A percentile compares a stretch with the other conserved stretches of the same genome.
These are phyloP conservation scores for Castanea sativa DNA, from an alignment of 306 rosid genomes.

Conservation along the genomic window DNA sequence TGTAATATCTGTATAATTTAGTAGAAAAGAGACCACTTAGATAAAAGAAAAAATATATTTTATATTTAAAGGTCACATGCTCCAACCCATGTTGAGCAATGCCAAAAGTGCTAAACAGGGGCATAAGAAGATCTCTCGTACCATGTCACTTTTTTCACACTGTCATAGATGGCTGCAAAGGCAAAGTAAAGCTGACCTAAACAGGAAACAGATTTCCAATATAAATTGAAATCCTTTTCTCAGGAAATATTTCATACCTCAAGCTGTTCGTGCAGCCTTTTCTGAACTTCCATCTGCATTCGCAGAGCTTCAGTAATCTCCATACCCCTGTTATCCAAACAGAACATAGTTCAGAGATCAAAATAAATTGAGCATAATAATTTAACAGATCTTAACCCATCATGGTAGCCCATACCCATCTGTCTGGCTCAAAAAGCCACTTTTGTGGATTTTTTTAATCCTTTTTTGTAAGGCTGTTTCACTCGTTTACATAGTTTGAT, in stretches of 20 bases:
- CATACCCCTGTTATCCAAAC: constrained; percentile 62
- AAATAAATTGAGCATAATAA: constrained; percentile 23
- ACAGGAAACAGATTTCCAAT: constrained; percentile 16
- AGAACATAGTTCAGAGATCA: constrained; percentile 3
- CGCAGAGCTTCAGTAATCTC: constrained; percentile 97
- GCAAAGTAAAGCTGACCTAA: constrained; percentile 22
- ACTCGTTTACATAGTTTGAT: neutral
- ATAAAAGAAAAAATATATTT: neutral
- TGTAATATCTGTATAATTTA: neutral
- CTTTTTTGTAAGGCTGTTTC: neutral
- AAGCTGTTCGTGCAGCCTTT: constrained; percentile 93
- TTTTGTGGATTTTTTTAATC: too few relatives aligned
- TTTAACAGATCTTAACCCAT: neutral
- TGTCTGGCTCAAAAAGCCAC: neutral
- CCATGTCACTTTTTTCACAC: neutral
- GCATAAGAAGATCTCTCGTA: neutral
- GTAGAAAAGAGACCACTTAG: neutral
- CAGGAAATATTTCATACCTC: constrained; percentile 58
- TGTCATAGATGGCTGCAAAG: neutral
- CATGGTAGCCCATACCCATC: neutral
- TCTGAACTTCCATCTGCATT: constrained; percentile 99
- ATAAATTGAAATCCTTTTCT: constrained; percentile 18
- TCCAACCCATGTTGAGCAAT: neutral
- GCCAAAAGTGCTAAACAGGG: neutral
- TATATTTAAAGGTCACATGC: neutral